A percentile compares a stretch with the other conserved stretches of the same genome.
Evolutionary conservation across 768 basidiomycete genomes (phyloP).

Genomic region (Epithele typhae): DNA sequence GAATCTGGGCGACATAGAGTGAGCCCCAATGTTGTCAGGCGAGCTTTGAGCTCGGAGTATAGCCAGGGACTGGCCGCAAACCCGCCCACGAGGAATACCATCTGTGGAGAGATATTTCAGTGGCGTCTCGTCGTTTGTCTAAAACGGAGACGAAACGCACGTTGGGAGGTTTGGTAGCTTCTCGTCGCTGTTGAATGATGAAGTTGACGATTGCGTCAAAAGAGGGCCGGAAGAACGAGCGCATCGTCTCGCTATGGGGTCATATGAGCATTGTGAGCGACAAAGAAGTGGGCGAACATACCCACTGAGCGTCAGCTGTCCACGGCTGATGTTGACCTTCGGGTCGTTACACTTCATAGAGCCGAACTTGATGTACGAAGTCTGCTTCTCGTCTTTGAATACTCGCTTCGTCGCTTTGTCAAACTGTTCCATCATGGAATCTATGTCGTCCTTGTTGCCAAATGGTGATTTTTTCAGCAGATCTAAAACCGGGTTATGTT

Average conservation of each 20-base stretch:
- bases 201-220: constrained; percentile 32
- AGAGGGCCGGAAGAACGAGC: constrained; percentile 42
- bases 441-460: constrained; percentile 28
- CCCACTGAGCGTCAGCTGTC: constrained; percentile 37
- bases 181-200: constrained; percentile 5
- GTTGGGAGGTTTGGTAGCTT: background rate
- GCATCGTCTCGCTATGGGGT: constrained; percentile 29
- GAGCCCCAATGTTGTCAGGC: constrained; percentile 54
- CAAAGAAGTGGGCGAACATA: constrained; percentile 8
- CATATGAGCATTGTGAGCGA: too few species aligned
- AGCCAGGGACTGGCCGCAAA: constrained; percentile 81
- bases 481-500: too few species aligned
- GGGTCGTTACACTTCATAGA: constrained; percentile 21
- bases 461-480: constrained; percentile 24
- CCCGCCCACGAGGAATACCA: constrained; percentile 76
- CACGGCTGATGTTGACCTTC: constrained; percentile 23
- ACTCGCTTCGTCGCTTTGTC: constrained; percentile 39
- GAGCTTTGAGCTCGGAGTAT: too few species aligned
- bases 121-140: background rate
- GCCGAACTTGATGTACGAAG: constrained; percentile 39
- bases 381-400: constrained; percentile 35
- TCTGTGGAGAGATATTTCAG: constrained; percentile 35
- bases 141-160: background rate
- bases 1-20: constrained; percentile 70
- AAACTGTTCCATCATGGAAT: constrained; percentile 33